Evolutionary conservation across 1,139 yeast genomes (phyloP), one percentile per base, ranked within the genome.

Genomic region (Yamadazyma dushanensis): DNA sequence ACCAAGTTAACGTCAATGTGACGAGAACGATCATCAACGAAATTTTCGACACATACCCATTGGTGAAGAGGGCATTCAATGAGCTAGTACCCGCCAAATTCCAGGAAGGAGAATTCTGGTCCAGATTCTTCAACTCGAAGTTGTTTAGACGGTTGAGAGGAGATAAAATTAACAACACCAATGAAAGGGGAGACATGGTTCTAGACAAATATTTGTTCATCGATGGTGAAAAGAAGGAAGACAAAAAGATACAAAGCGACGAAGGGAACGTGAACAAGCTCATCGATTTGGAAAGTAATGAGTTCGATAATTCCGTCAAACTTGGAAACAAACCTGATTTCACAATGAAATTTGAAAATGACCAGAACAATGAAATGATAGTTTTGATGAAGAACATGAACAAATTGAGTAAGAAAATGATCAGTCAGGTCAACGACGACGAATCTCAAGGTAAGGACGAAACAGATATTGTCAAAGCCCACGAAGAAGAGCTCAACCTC

Each of bases 71-170:
- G 44, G 97, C 97, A 1, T 92, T 84, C 54, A 80, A 79, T 44
- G 98, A 92, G 42, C 79, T 82, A 42, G 98, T 94, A 2, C 98
- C 98, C 0, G 52, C 48, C 2, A 82, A 83, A 44, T 73, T 92
- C 42, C 74, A 77, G 34, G 97, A 90, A 57, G 92, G 94, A 25
- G 95, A 86, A 53, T 92, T 92, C 50, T 92, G 99, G 98, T 85
- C 95, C n/a, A 70, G 97, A 43, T 94, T 92, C 54, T 92, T 92
- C 67, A 82, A 87, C 50, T 88, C 97, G 1, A 83, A 89, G 50
- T 63, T 92, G 41, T 92, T 90, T 54, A 73, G 97, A 49, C 77
- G 92, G 51, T 67, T 92, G 28, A 74, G 96, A 54, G 98, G 99
- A 41, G 98, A 92, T 55, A 82, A 81, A 47, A 76, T 88, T 36